Evolutionary conservation across 306 rosid species (phyloP), one percentile per base, ranked within the genome.

Genomic region (Neltuma alba): DNA sequence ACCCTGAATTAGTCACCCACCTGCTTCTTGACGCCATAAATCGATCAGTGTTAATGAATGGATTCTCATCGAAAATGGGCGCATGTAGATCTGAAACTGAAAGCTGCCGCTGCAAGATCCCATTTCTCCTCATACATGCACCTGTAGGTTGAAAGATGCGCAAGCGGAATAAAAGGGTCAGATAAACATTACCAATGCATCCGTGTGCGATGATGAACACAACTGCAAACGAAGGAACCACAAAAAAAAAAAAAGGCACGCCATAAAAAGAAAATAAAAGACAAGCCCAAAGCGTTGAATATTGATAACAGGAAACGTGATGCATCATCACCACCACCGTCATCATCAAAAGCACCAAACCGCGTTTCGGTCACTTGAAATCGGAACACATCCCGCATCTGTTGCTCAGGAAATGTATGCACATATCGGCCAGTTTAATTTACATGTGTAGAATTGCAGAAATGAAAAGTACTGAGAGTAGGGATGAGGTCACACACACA

Each of bases 71-170:
- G 21, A 63, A 48, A 20, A 20, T 63, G 20, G 34, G 44, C 2
- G 44, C 30, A 7, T 67, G 54, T 25, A 75, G 81, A 81, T 81
- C 84, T 81, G 77, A 41, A 75, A 67, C 50, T 16, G n/a, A 47
- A 42, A 66, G 23, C 18, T 48, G 23, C 23, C 7, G 21, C 7
- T 18, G 41, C 9, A 27, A 27, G 65, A 66, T 50, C 81, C 62
- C 34, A 42, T 55, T 57, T 34, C 50, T 52, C 25, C 20, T 33
- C 40, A 21, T 52, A 31, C 12, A 81, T 23, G 21, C 60, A 50
- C 33, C 15, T 7, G 15, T 25, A 74, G 6, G 70, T 50, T 7
- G 27, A 15, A 58, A 57, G 64, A 25, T 57, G 64, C 13, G 16
- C 15, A 2, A 54, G 15, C 40, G 7, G 3, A 25, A 54, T 13